Conservation (phyloP, 352 stramenopile genomes). For the Globisporangium canariense region DNA sequence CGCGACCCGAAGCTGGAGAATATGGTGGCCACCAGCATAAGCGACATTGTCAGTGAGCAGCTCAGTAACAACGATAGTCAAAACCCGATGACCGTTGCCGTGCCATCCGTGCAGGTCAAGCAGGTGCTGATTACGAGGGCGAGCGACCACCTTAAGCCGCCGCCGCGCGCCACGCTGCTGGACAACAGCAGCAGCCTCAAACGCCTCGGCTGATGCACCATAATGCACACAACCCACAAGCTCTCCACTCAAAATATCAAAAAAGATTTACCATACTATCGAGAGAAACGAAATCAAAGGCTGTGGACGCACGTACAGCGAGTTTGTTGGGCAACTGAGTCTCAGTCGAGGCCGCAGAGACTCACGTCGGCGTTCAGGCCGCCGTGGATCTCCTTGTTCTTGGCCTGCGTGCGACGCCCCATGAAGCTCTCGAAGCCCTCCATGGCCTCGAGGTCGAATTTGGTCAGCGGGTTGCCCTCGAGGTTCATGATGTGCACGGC, state of each 20-base stretch:
- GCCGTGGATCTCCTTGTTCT: slow-evolving; percentile 87
- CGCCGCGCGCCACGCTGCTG: background rate
- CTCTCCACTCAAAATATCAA: background rate
- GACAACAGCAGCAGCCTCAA: slow-evolving; percentile 17
- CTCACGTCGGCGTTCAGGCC: slow-evolving; percentile 75
- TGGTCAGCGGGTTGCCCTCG: slow-evolving; percentile 77
- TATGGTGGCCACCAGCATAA: slow-evolving; percentile 34
- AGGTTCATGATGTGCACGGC: slow-evolving; percentile 81
- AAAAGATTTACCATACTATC: too few relatives aligned
- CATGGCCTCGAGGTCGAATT: slow-evolving; percentile 75
- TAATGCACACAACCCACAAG: background rate
- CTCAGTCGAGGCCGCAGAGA: slow-evolving; percentile 75
- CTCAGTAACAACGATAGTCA: background rate
- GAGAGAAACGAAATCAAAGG: background rate
- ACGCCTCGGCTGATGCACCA: slow-evolving; percentile 1
- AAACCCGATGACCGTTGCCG: background rate
- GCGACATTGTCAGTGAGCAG: slow-evolving; percentile 27
- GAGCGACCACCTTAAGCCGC: background rate
- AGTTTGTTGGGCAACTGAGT: too few relatives aligned
- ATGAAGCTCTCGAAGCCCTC: slow-evolving; percentile 75
- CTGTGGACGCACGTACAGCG: background rate
- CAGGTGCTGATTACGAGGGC: slow-evolving; percentile 12
- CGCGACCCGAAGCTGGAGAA: slow-evolving; percentile 36
- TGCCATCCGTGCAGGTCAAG: slow-evolving; percentile 13
- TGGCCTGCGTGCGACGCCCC: slow-evolving; percentile 66